phyloP scores from a whole-genome alignment of 495 filamentous ascomycete species.

The Penicillium cinerascens region DNA sequence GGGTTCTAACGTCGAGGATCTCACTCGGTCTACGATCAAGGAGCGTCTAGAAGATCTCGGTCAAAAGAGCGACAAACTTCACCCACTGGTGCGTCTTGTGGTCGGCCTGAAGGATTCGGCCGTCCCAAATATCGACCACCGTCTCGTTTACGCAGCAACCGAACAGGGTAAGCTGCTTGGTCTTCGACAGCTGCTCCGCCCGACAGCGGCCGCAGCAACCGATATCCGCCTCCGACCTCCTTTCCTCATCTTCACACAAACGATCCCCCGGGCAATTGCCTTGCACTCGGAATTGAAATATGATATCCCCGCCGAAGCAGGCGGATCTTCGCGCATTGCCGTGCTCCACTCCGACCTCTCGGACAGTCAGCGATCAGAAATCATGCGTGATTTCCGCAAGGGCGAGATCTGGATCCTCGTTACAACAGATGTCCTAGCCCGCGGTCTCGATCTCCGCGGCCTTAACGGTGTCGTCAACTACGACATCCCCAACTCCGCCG shows the following conservation, averaged over 20 bases:
- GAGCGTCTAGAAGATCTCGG: conserved; percentile 36
- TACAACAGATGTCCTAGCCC: conserved; percentile 86
- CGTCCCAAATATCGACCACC: conserved; percentile 85
- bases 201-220: conserved; percentile 55
- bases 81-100: conserved; percentile 72
- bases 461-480: conserved; percentile 96
- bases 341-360: conserved; percentile 86
- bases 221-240: conserved; percentile 72
- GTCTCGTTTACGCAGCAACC: conserved; percentile 83
- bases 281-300: conserved; percentile 88
- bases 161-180: conserved; percentile 92
- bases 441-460: conserved; percentile 87
- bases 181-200: conserved; percentile 86
- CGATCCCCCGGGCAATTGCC: conserved; percentile 82
- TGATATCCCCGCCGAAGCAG: conserved; percentile 86
- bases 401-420: conserved; percentile 96
- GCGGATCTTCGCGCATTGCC: conserved; percentile 80
- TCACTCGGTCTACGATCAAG: conserved; percentile 61
- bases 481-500: conserved; percentile 84
- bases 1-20: conserved; percentile 82
- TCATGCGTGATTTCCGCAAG: conserved; percentile 85
- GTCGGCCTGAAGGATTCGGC: conserved; percentile 94
- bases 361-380: conserved; percentile 65
- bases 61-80: conserved; percentile 20
- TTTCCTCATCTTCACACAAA: conserved; percentile 93